These are phyloP conservation scores for Chalaropsis thielavioides DNA, from an alignment of 2,329 filamentous ascomycete genomes.

Conservation along the genomic window DNA sequence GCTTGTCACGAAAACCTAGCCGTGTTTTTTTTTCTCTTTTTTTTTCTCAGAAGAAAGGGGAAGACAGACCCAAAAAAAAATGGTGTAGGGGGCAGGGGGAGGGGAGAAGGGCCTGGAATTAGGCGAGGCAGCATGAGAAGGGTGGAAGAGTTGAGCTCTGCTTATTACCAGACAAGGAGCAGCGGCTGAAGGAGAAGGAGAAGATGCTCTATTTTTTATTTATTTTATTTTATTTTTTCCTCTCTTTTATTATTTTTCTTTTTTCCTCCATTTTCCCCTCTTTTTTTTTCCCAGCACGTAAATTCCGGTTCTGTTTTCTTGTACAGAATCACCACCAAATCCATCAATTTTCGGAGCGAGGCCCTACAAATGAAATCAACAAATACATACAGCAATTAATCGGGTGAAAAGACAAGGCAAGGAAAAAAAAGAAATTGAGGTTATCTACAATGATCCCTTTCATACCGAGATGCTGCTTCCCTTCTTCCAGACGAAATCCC, in stretches of 20 bases:
- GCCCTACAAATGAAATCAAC: no score
- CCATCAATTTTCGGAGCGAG: neutral
- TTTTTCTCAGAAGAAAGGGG: neutral
- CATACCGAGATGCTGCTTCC: neutral
- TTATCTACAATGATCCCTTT: neutral
- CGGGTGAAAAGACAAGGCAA: neutral
- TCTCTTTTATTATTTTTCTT: neutral
- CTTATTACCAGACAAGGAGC: neutral
- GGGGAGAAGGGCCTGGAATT: neutral
- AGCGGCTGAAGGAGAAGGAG: neutral
- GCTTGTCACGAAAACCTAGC: neutral
- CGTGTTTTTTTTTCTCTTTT: neutral
- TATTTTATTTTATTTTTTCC: no score
- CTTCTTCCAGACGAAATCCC: neutral
- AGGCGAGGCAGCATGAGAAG: neutral
- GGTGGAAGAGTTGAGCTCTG: no score
- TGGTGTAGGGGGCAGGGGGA: neutral
- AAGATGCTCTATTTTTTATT: neutral
- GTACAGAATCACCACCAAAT: neutral
- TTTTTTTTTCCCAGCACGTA: neutral
- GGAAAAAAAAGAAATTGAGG: neutral
- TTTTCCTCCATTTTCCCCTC: no score
- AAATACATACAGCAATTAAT: no score
- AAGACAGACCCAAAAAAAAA: neutral
- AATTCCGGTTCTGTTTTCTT: neutral